Evolutionary conservation across 805 yeast genomes (phyloP).

Genomic region (Hanseniaspora pseudoguilliermondii): DNA sequence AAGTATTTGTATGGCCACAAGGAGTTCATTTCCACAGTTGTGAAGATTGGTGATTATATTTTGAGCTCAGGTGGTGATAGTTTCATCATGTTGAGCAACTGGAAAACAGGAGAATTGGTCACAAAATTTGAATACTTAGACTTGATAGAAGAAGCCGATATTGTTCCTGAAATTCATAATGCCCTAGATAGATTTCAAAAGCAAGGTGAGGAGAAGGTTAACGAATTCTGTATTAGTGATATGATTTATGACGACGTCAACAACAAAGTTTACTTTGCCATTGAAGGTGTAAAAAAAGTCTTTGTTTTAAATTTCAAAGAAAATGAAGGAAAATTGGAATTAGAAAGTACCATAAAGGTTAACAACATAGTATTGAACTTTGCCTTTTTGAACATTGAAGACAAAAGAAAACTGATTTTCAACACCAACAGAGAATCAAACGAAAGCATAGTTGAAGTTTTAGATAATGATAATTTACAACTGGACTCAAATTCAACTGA

Average conservation of each 20-base stretch:
- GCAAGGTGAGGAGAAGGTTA: constrained; percentile 31
- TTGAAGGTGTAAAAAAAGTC: constrained; percentile 40
- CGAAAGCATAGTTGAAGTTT: constrained; percentile 21
- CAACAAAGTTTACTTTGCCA: constrained; percentile 33
- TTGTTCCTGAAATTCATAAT: constrained; percentile 36
- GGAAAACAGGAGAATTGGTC: constrained; percentile 45
- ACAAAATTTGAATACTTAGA: constrained; percentile 38
- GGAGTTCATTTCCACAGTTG: constrained; percentile 63
- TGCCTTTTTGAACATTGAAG: constrained; percentile 16
- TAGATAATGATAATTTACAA: constrained; percentile 16
- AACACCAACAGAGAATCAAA: constrained; percentile 24
- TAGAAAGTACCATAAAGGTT: constrained; percentile 25
- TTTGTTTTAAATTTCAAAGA: constrained; percentile 23
- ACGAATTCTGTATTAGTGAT: constrained; percentile 42
- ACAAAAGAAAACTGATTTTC: constrained; percentile 26
- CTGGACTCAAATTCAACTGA: constrained; percentile 5
- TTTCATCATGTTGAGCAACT: constrained; percentile 61
- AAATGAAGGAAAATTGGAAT: constrained; percentile 17
- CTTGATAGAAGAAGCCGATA: constrained; percentile 33
- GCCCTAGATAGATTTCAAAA: constrained; percentile 56
- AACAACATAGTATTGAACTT: constrained; percentile 25
- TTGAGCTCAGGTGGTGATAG: constrained; percentile 90
- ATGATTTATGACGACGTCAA: constrained; percentile 27
- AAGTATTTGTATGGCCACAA: constrained; percentile 78
- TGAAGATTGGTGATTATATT: constrained; percentile 37